These are phyloP conservation scores for Nannochloropsis salina DNA, from an alignment of 108 stramenopile species.

Conservation along the genomic window DNA sequence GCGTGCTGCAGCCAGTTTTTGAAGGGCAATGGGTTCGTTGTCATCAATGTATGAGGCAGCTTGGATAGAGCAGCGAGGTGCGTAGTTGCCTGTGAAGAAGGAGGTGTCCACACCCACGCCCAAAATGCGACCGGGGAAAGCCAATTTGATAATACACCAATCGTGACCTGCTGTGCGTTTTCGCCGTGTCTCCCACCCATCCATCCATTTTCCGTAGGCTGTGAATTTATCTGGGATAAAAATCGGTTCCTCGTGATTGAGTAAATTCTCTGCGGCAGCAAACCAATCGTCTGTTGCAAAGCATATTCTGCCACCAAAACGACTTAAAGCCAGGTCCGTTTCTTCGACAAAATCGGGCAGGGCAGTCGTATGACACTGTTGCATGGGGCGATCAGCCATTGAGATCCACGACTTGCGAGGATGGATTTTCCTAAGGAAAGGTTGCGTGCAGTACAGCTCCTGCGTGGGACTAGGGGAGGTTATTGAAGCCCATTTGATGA, in stretches of 20 bases:
- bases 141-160: constrained; percentile 74
- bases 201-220: constrained; percentile 83
- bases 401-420: not conserved
- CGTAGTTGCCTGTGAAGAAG: constrained; percentile 83
- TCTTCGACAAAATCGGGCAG: not conserved
- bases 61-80: constrained; percentile 67
- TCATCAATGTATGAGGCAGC: constrained; percentile 37
- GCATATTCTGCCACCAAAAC: constrained; percentile 45
- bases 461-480: too few relatives aligned
- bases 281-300: constrained; percentile 91
- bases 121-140: constrained; percentile 47
- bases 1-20: constrained; percentile 38
- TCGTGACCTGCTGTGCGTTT: constrained; percentile 70
- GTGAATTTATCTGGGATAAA: constrained; percentile 74
- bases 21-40: constrained; percentile 21
- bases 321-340: not conserved
- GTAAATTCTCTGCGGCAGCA: constrained; percentile 69
- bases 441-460: too few relatives aligned
- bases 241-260: constrained; percentile 59
- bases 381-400: not conserved
- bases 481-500: too few relatives aligned
- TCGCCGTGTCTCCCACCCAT: constrained; percentile 84
- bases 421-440: too few relatives aligned
- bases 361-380: not conserved
- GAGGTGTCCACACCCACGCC: constrained; percentile 76